Percentiles rank a stretch among this genome's conserved stretches.
Conservation (phyloP, 306 rosid species). For the Acacia crassicarpa region DNA sequence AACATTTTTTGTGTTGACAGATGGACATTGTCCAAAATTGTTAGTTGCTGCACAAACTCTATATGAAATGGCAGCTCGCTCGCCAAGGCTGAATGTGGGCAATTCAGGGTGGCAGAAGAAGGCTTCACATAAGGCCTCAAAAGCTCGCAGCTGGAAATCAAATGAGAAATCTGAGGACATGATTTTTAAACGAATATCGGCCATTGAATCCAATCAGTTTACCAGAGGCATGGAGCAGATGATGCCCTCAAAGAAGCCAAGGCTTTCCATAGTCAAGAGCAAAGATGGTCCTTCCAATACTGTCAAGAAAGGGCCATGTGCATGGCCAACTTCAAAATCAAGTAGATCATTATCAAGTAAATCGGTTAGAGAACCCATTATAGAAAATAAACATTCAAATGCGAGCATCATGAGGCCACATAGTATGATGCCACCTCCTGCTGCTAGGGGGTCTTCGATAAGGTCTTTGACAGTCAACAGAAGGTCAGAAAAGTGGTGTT, state of each 20-base stretch:
- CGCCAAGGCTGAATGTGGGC: conserved; percentile 53
- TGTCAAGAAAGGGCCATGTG: conserved; percentile 47
- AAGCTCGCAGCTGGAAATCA: conserved; percentile 63
- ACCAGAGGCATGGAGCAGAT: conserved; percentile 48
- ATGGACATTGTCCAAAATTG: conserved; percentile 55
- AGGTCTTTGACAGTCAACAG: conserved; percentile 55
- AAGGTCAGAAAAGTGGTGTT: conserved; percentile 61
- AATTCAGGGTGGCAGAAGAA: conserved; percentile 75
- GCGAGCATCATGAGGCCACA: conserved; percentile 52
- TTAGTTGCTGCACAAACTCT: conserved; percentile 77
- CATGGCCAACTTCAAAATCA: conserved; percentile 81
- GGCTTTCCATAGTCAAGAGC: conserved; percentile 50
- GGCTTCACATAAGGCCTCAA: conserved; percentile 72
- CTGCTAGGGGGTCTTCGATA: conserved; percentile 43
- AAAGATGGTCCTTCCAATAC: conserved; percentile 51
- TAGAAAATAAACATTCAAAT: conserved; percentile 54
- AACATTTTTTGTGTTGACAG: conserved; percentile 53
- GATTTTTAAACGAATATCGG: conserved; percentile 35
- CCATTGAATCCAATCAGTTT: conserved; percentile 43
- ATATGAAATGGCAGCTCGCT: conserved; percentile 58
- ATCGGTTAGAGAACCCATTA: conserved; percentile 50
- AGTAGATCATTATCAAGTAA: conserved; percentile 74
- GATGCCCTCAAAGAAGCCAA: conserved; percentile 70
- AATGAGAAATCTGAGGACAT: conserved; percentile 57
- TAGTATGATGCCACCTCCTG: conserved; percentile 79